These are phyloP conservation scores for Aspergillus neoniger DNA, from an alignment of 2,329 filamentous ascomycete species.

Conservation along the genomic window DNA sequence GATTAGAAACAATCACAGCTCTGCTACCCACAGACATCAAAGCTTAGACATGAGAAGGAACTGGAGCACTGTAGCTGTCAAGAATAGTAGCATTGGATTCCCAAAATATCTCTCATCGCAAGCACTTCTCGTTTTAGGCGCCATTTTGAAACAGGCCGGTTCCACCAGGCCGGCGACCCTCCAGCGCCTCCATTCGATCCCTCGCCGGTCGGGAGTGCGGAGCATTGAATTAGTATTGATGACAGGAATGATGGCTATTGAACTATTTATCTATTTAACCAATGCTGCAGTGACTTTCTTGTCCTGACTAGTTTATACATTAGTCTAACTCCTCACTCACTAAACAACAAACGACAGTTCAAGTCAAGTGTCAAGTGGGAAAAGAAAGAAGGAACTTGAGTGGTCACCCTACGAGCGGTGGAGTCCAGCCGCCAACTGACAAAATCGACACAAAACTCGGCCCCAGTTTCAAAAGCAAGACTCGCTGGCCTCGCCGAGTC, in stretches of 20 bases:
- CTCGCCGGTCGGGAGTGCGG: slow-evolving; percentile 2
- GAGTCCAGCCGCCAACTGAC: slow-evolving; percentile 11
- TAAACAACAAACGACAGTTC: background rate
- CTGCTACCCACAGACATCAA: no score
- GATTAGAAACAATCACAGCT: background rate
- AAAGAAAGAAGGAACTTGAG: background rate
- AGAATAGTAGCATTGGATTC: slow-evolving; percentile 9
- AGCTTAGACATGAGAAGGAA: no score
- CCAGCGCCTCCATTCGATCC: slow-evolving; percentile 9
- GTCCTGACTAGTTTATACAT: background rate
- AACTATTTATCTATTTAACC: background rate
- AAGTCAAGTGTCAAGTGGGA: background rate
- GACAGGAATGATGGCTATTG: background rate
- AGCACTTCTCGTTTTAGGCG: slow-evolving; percentile 10
- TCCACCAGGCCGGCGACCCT: slow-evolving; percentile 16
- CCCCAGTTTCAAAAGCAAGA: slow-evolving; percentile 4
- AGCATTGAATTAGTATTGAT: no score
- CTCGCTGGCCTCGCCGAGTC: background rate
- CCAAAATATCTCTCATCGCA: background rate
- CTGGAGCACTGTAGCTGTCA: slow-evolving; percentile 1
- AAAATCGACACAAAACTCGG: slow-evolving; percentile 4
- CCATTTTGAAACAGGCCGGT: slow-evolving; percentile 25
- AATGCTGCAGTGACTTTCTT: background rate
- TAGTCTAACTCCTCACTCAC: background rate
- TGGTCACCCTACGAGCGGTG: background rate